Conservation (phyloP, 257 asterid genomes). For the Lithospermum erythrorhizon region DNA sequence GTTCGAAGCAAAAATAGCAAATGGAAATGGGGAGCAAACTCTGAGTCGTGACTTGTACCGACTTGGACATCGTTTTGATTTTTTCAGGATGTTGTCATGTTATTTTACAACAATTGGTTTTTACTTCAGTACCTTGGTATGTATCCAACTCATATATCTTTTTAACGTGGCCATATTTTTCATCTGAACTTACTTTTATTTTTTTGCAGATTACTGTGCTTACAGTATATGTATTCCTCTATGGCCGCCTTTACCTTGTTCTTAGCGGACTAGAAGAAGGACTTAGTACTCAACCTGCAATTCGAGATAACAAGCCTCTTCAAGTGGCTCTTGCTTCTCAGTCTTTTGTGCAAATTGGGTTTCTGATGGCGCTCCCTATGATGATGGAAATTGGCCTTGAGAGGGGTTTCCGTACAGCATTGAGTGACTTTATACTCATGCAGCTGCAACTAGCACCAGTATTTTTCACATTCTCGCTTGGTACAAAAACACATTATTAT, state of each 20-base stretch:
- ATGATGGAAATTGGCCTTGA: constrained; percentile 97
- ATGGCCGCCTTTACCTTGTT: constrained; percentile 94
- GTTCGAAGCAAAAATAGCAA: constrained; percentile 93
- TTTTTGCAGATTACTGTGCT: constrained; percentile 78
- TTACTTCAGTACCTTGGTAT: constrained; percentile 92
- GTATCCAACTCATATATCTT: not conserved
- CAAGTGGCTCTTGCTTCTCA: constrained; percentile 92
- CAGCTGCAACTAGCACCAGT: constrained; percentile 93
- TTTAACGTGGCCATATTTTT: too few species aligned
- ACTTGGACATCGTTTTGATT: constrained; percentile 97
- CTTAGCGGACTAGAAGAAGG: constrained; percentile 91
- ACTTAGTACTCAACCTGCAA: constrained; percentile 46
- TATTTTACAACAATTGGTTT: constrained; percentile 94
- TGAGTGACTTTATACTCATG: constrained; percentile 88
- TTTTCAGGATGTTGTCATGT: constrained; percentile 87
- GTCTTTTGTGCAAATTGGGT: constrained; percentile 87
- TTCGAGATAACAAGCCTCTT: constrained; percentile 54
- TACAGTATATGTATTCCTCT: constrained; percentile 80
- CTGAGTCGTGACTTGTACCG: constrained; percentile 89
- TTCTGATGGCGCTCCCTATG: constrained; percentile 96
- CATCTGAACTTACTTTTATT: constrained; percentile 1
- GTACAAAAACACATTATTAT: constrained; percentile 89
- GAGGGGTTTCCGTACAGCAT: constrained; percentile 86
- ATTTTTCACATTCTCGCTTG: constrained; percentile 89
- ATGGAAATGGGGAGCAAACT: constrained; percentile 97